A percentile compares a stretch with the other conserved stretches of the same genome.
These are phyloP conservation scores for Tulasnella sp. DNA, from an alignment of 768 basidiomycete genomes.

Conservation along the genomic window DNA sequence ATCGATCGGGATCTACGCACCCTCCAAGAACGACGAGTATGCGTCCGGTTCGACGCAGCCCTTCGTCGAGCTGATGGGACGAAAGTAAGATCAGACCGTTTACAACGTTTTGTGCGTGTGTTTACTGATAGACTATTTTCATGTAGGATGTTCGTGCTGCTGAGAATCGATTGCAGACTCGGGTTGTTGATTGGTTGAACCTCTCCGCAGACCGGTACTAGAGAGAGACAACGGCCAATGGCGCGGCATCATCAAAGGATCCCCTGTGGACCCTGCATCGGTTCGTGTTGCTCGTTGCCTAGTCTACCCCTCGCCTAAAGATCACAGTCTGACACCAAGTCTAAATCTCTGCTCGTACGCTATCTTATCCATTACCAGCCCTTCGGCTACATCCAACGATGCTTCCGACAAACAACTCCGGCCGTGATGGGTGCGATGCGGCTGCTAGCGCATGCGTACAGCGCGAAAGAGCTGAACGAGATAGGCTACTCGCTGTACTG, in stretches of 20 bases:
- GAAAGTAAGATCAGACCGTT: conserved; percentile 46
- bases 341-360: neutral
- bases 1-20: conserved; percentile 70
- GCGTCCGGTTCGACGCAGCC: conserved; percentile 70
- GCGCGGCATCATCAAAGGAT: conserved; percentile 73
- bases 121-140: neutral
- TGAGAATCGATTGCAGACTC: too few relatives aligned
- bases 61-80: conserved; percentile 80
- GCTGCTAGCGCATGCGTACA: conserved; percentile 60
- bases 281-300: conserved; percentile 32
- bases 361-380: conserved; percentile 43
- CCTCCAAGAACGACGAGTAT: conserved; percentile 51
- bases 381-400: conserved; percentile 75
- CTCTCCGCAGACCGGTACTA: conserved; percentile 64
- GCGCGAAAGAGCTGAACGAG: conserved; percentile 51
- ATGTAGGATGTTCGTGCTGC: conserved; percentile 41
- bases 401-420: conserved; percentile 76
- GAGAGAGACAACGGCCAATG: conserved; percentile 66
- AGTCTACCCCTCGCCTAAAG: neutral
- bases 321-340: neutral
- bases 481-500: conserved; percentile 77
- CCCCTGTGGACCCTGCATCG: conserved; percentile 62
- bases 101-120: too few relatives aligned
- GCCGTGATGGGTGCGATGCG: conserved; percentile 72
- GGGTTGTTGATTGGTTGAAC: conserved; percentile 31